Evolutionary conservation across 345 rosid species (phyloP).

Genomic region (Chamaenerion angustifolium): DNA sequence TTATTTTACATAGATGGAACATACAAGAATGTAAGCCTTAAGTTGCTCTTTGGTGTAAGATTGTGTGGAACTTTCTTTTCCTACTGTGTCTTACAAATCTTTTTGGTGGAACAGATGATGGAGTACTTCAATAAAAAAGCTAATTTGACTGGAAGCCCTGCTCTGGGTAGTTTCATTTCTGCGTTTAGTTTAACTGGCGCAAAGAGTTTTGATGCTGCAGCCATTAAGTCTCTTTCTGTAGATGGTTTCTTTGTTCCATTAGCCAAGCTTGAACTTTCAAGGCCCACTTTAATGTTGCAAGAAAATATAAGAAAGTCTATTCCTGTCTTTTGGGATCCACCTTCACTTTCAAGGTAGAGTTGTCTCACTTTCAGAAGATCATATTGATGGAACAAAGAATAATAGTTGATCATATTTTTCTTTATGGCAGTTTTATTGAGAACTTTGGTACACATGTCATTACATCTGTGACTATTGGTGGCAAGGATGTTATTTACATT

Average conservation of each 20-base stretch:
- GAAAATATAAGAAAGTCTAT: constrained; percentile 39
- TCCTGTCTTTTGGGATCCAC: constrained; percentile 54
- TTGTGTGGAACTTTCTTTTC: too few species aligned
- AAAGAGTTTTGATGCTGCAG: constrained; percentile 37
- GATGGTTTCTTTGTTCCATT: constrained; percentile 55
- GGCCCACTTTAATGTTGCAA: constrained; percentile 22
- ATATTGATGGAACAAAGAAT: neutral
- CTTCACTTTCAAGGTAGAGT: constrained; percentile 42
- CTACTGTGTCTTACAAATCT: neutral
- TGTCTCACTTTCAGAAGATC: constrained; percentile 5
- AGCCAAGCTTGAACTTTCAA: constrained; percentile 40
- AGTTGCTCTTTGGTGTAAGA: too few species aligned
- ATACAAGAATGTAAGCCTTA: too few species aligned
- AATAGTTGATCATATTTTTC: constrained; percentile 8
- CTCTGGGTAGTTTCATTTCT: constrained; percentile 54
- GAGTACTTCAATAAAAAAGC: constrained; percentile 45
- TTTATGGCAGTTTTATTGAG: constrained; percentile 51
- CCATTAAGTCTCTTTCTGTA: constrained; percentile 44
- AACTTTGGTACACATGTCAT: constrained; percentile 61
- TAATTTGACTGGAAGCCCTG: constrained; percentile 27
- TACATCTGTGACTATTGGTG: constrained; percentile 59
- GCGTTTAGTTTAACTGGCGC: constrained; percentile 57
- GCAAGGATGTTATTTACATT: constrained; percentile 59
- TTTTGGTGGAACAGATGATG: constrained; percentile 36
- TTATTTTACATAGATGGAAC: too few species aligned